Evolutionary conservation across 345 rosid species (phyloP).

Genomic region (Populus davidiana): DNA sequence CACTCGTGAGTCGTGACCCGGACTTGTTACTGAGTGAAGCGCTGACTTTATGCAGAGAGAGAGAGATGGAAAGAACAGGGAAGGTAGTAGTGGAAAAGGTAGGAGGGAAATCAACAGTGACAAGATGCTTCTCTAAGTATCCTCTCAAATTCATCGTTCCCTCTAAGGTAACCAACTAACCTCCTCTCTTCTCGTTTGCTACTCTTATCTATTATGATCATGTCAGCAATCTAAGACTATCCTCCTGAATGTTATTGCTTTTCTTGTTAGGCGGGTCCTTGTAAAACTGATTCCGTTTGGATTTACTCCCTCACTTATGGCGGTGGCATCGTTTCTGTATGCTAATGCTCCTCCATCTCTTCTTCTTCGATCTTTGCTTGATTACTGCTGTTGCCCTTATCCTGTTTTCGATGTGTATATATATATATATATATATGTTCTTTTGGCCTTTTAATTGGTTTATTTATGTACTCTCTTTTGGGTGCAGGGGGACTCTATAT

Average conservation of each 20-base stretch:
- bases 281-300: slow-evolving; percentile 74
- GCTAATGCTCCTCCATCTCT: slow-evolving; percentile 1
- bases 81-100: slow-evolving; percentile 63
- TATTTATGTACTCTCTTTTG: background rate
- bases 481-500: slow-evolving; percentile 60
- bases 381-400: background rate
- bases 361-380: background rate
- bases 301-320: slow-evolving; percentile 85
- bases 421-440: background rate
- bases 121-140: slow-evolving; percentile 72
- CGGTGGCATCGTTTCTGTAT: slow-evolving; percentile 92
- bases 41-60: too few relatives aligned
- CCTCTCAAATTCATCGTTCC: slow-evolving; percentile 92
- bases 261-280: slow-evolving; percentile 63
- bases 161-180: slow-evolving; percentile 36
- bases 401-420: background rate
- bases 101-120: slow-evolving; percentile 66
- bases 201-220: background rate
- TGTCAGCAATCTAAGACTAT: background rate
- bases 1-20: too few relatives aligned
- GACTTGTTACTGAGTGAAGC: too few relatives aligned
- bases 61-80: slow-evolving; percentile 45
- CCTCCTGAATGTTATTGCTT: slow-evolving; percentile 8
- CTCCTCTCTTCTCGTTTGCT: slow-evolving; percentile 9
- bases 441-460: background rate